Conservation (phyloP, 352 stramenopile genomes). For the Peronospora destructor region DNA sequence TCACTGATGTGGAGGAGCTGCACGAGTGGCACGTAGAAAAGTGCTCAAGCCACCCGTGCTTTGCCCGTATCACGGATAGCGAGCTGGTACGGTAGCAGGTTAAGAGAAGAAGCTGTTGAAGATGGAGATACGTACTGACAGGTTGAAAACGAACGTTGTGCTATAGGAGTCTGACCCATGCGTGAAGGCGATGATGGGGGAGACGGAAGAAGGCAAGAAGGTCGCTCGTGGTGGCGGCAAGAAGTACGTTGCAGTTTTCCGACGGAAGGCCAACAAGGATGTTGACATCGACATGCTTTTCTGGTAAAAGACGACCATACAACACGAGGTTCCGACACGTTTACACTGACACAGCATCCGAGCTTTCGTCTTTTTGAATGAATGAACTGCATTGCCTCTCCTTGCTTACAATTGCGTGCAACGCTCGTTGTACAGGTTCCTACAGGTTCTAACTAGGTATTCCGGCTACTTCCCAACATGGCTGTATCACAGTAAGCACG, state of each 20-base stretch:
- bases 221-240: conserved; percentile 86
- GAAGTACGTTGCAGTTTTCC: conserved; percentile 86
- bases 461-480: conserved; percentile 5
- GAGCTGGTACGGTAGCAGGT: conserved; percentile 50
- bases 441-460: conserved; percentile 15
- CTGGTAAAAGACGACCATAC: conserved; percentile 33
- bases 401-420: conserved; percentile 16
- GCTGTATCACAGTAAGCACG: conserved; percentile 42
- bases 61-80: conserved; percentile 84
- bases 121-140: background rate
- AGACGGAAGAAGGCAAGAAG: conserved; percentile 99
- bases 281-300: conserved; percentile 59
- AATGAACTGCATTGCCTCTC: conserved; percentile 29
- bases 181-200: conserved; percentile 91
- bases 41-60: conserved; percentile 90
- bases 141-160: background rate
- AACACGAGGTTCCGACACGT: background rate
- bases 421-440: conserved; percentile 11
- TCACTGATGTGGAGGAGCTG: conserved; percentile 98
- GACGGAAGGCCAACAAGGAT: conserved; percentile 55
- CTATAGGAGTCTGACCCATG: conserved; percentile 83
- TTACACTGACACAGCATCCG: background rate
- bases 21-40: conserved; percentile 97
- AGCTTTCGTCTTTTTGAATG: conserved; percentile 10
- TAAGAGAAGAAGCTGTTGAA: background rate